Evolutionary conservation across 1,139 yeast species (phyloP), one percentile per base, ranked within the genome.

Genomic region (Geotrichum restrictum): DNA sequence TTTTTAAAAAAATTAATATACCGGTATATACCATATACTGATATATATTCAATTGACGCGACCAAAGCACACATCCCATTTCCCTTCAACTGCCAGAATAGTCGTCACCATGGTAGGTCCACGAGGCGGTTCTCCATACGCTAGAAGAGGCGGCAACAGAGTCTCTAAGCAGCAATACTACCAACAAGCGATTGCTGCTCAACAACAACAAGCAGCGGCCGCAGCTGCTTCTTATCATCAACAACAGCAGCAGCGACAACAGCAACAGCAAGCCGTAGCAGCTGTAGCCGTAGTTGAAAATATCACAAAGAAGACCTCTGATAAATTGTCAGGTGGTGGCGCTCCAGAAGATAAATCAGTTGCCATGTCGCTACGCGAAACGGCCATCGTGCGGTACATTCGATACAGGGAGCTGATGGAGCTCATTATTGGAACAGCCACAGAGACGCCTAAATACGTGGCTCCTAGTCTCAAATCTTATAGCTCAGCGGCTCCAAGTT

Each of bases 381-480:
- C 74, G 16, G 71, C 75, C 10, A 68, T 72, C 27, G 68, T 71
- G 42, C 64, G 77, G 14, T 74, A 70, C 53, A 70, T 72, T 19
- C 62, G 74, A 22, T 72, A 71, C 57, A 75, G 73, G 55, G 77
- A 74, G 57, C 69, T 77, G 77, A 67, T 73, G 64, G 74, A 71
- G 59, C 66, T 69, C 42, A 67, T 71, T 18, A 57, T 71, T n/a
- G 73, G 71, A 21, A 61, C 66, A 29, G 68, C 70, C 1, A 58
- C 65, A 19, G 65, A 69, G 34, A 60, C 66, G 22, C 32, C 57
- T 56, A 42, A 57, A 63, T 47, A 62, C 65, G 36, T 54, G 62
- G 14, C 18, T 11, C 33, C 43, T 18, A 16, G 22, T 8, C 10
- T 27, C 33, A 16, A 22, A 13, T 13, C 31, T 7, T 7, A 7